These are phyloP conservation scores for Syzygium oleosum DNA, from an alignment of 345 rosid species.

Conservation along the genomic window DNA sequence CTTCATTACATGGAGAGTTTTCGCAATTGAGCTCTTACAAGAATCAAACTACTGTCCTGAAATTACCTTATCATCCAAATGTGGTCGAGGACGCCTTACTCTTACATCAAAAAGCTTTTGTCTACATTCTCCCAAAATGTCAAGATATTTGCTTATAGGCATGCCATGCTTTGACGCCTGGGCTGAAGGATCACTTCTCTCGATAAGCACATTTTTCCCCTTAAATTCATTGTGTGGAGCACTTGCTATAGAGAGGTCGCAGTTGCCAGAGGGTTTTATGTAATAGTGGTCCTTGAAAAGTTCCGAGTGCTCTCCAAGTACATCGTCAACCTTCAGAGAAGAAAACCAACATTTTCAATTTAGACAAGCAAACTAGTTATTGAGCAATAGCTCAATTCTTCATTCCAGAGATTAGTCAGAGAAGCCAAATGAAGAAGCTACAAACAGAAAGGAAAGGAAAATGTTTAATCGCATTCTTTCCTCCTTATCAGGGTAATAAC, in stretches of 20 bases:
- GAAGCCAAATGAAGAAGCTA: neutral
- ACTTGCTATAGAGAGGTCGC: constrained; percentile 80
- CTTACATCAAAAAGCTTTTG: constrained; percentile 69
- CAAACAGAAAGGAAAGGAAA: neutral
- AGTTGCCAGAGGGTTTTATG: constrained; percentile 71
- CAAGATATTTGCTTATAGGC: constrained; percentile 52
- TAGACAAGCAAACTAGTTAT: neutral
- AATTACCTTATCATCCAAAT: constrained; percentile 84
- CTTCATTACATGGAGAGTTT: neutral
- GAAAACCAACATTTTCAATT: neutral
- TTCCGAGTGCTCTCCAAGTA: constrained; percentile 63
- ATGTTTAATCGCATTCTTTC: neutral
- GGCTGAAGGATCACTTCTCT: constrained; percentile 50
- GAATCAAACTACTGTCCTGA: neutral
- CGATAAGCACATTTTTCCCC: constrained; percentile 79
- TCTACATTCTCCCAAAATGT: constrained; percentile 66
- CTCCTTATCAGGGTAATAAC: neutral
- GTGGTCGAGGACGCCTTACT: constrained; percentile 67
- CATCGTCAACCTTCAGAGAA: constrained; percentile 53
- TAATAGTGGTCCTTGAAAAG: constrained; percentile 78
- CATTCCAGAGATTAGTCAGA: neutral
- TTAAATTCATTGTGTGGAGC: constrained; percentile 82
- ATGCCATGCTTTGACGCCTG: constrained; percentile 54
- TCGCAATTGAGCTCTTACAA: neutral
- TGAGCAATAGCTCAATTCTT: neutral